Conservation (phyloP, 2,329 filamentous ascomycete species). For the Saccharata proteae region DNA sequence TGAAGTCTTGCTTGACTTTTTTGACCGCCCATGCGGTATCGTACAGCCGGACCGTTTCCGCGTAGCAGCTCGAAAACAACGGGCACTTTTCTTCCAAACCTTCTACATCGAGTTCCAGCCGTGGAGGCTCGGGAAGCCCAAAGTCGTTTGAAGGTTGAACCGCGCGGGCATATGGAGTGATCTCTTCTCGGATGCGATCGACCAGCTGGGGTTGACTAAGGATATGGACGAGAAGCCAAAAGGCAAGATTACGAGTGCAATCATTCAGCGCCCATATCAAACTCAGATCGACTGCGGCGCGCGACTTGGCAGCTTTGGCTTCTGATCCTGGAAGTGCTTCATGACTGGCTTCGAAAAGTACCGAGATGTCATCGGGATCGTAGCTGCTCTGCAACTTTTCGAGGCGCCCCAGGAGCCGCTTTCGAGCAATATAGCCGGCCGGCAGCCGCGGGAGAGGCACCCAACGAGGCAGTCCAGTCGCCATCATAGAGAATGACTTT, state of each 20-base stretch:
- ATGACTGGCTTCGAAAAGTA: constrained; percentile 18
- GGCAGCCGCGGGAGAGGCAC: constrained; percentile 40
- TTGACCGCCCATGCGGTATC: constrained; percentile 24
- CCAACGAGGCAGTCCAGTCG: constrained; percentile 44
- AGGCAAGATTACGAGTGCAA: constrained; percentile 32
- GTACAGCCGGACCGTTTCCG: constrained; percentile 25
- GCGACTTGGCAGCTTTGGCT: constrained; percentile 17
- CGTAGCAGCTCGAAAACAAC: constrained; percentile 25
- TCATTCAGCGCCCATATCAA: constrained; percentile 44
- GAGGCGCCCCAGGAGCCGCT: constrained; percentile 15
- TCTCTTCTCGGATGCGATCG: constrained; percentile 22
- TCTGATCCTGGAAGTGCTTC: constrained; percentile 18
- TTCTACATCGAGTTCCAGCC: constrained; percentile 21
- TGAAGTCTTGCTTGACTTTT: constrained; percentile 21
- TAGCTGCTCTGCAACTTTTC: constrained; percentile 18
- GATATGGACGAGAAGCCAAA: constrained; percentile 27
- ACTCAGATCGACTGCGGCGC: constrained; percentile 30
- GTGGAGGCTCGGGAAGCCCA: constrained; percentile 19
- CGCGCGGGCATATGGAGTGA: constrained; percentile 18
- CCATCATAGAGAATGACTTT: constrained; percentile 39
- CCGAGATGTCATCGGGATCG: constrained; percentile 23
- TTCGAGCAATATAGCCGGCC: constrained; percentile 31
- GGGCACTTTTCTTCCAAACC: constrained; percentile 21
- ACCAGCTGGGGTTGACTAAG: constrained; percentile 13
- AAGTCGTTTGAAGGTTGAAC: constrained; percentile 19